Evolutionary conservation across 495 filamentous ascomycete species (phyloP).

Genomic region (Xylaria flabelliformis): DNA sequence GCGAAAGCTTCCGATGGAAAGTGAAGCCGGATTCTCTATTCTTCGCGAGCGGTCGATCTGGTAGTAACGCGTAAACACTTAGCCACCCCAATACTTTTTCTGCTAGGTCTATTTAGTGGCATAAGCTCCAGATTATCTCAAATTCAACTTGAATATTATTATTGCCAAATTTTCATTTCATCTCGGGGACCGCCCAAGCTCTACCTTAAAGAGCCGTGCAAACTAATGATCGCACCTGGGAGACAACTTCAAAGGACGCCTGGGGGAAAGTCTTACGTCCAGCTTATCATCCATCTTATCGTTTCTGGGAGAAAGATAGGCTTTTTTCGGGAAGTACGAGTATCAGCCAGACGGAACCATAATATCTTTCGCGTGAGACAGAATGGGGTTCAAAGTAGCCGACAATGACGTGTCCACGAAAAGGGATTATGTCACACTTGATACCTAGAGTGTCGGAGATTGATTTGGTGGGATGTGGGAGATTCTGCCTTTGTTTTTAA

Average conservation of each 20-base stretch:
- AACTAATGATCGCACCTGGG: background rate
- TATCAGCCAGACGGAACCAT: background rate
- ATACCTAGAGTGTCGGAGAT: background rate
- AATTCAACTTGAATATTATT: background rate
- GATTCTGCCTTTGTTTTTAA: background rate
- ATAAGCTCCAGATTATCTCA: background rate
- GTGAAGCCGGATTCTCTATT: background rate
- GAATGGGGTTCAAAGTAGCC: background rate
- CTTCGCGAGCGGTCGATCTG: background rate
- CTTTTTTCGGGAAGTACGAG: background rate
- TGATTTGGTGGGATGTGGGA: background rate
- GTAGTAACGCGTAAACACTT: background rate
- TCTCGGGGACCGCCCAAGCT: background rate
- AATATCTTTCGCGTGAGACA: background rate
- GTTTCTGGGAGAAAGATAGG: background rate
- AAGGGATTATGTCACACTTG: background rate
- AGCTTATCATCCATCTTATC: background rate
- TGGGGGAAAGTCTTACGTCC: background rate
- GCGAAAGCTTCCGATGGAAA: background rate
- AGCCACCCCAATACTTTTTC: background rate
- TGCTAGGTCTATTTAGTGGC: background rate
- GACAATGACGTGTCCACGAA: background rate
- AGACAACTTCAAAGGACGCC: background rate
- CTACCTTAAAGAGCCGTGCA: background rate
- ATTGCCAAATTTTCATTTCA: background rate